Percentiles rank a stretch among this genome's conserved stretches.
Evolutionary conservation across 139 green algal genomes (phyloP).

Genomic region (Gonium pectorale): DNA sequence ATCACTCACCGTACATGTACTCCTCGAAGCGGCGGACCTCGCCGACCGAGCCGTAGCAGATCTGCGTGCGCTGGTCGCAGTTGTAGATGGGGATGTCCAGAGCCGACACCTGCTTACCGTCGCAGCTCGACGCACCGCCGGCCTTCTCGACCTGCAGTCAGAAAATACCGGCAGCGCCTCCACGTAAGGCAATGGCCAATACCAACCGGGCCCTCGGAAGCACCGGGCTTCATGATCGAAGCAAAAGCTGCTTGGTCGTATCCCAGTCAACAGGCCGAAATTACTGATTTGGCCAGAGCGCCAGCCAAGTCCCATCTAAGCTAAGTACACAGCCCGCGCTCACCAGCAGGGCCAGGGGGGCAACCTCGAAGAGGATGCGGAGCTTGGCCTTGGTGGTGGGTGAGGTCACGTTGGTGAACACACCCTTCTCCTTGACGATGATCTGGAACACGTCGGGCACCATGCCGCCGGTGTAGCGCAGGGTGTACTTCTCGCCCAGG

Average conservation of each 20-base stretch:
- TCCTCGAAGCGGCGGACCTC: constrained; percentile 94
- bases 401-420: constrained; percentile 96
- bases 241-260: too few relatives aligned
- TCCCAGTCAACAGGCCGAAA: too few relatives aligned
- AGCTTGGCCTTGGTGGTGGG: constrained; percentile 97
- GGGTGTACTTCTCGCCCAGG: constrained; percentile 96
- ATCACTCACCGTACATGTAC: constrained; percentile 84
- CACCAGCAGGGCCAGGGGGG: constrained; percentile 86
- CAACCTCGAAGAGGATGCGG: constrained; percentile 94
- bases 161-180: too few relatives aligned
- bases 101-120: constrained; percentile 81
- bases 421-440: constrained; percentile 96
- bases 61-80: constrained; percentile 92
- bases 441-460: constrained; percentile 98
- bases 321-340: too few relatives aligned
- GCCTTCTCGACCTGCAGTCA: constrained; percentile 81
- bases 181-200: too few relatives aligned
- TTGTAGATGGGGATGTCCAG: constrained; percentile 85
- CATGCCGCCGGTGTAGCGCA: constrained; percentile 96
- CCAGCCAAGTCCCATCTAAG: too few relatives aligned
- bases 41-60: constrained; percentile 90
- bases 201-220: too few relatives aligned
- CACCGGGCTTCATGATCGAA: too few relatives aligned
- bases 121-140: constrained; percentile 81
- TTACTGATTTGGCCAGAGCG: too few relatives aligned